Percentiles rank a stretch among this genome's conserved stretches.
Conservation (phyloP, 164 flowering plant species). For the Taxillus chinensis region DNA sequence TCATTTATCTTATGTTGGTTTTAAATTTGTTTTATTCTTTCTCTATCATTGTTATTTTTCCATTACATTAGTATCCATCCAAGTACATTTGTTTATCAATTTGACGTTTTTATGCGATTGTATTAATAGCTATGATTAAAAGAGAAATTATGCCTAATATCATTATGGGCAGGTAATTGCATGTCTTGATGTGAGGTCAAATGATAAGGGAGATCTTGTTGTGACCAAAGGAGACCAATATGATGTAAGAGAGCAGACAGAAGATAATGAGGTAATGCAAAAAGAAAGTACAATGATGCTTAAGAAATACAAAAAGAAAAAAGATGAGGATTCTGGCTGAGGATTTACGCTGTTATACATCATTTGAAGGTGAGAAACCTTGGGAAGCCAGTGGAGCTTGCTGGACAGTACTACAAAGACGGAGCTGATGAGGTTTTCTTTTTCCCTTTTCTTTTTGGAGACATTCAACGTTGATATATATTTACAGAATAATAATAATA, state of each 20-base stretch:
- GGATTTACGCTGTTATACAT: slow-evolving; percentile 4
- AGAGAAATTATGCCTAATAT: no score
- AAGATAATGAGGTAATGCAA: slow-evolving; percentile 79
- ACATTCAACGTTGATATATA: not conserved
- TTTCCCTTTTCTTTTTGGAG: not conserved
- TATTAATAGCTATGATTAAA: no score
- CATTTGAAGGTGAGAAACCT: slow-evolving; percentile 78
- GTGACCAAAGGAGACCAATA: slow-evolving; percentile 98
- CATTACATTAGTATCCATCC: no score
- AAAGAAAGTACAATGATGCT: no score
- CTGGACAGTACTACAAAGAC: slow-evolving; percentile 81
- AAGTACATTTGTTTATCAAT: no score
- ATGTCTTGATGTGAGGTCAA: slow-evolving; percentile 95
- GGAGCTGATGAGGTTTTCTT: slow-evolving; percentile 99
- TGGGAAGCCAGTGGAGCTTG: slow-evolving; percentile 97
- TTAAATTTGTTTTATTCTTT: not conserved
- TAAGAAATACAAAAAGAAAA: no score
- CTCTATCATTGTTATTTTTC: not conserved
- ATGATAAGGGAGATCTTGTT: slow-evolving; percentile 94
- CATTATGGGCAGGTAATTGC: slow-evolving; percentile 65
- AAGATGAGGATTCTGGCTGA: not conserved
- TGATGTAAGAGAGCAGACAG: slow-evolving; percentile 88
- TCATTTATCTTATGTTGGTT: not conserved
- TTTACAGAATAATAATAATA: not conserved
- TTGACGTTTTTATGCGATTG: no score